Evolutionary conservation across 192 early-diverging fungal genomes (phyloP), one percentile per base, ranked within the genome.

Genomic region (Coemansia sp.): DNA sequence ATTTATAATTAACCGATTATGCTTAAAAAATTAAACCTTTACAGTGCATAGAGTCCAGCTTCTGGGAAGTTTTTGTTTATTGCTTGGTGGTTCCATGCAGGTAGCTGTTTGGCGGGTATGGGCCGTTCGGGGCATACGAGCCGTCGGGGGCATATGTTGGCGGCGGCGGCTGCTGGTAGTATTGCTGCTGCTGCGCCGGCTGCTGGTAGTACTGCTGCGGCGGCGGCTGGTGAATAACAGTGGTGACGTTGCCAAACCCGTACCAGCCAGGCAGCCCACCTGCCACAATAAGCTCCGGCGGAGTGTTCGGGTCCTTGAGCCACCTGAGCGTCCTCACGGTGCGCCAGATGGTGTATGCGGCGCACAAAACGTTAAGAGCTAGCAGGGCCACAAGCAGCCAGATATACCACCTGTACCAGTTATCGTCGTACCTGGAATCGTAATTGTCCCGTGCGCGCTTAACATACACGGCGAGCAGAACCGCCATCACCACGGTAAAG

Each of bases 381-480:
- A 76, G 66, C 52, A 76, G 55, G 11, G 58, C 72, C 39, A 76
- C 67, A 11, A 76, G 66, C 48, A 76, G 66, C 3, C 72, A 66
- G 18, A 76, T 69, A 42, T 76, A 76, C 72, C 72, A 76, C 16
- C 37, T 51, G 58, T 69, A 69, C 72, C 72, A 76, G 46, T 57
- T 47, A 36, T 41, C 31, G 54, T 44, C 46, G 40, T 61, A 64
- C 1, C n/a, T 40, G 32, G 52, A 32, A 32, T 47, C 23, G 53
- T 47, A 32, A 17, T 58, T 42, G 43, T 62, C 60, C 23, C 28
- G 61, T 14, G 57, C 51, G 32, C 72, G 62, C 30, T 58, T 44
- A 15, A 69, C 59, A 26, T 76, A 76, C 55, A 69, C 61, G 2
- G 40, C 66, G 9, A 76, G 62, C 6, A 76, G 66, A 14, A 52